Evolutionary conservation across 2,329 filamentous ascomycete genomes (phyloP), one percentile per base, ranked within the genome.

Genomic region (Fusarium tricinctum): DNA sequence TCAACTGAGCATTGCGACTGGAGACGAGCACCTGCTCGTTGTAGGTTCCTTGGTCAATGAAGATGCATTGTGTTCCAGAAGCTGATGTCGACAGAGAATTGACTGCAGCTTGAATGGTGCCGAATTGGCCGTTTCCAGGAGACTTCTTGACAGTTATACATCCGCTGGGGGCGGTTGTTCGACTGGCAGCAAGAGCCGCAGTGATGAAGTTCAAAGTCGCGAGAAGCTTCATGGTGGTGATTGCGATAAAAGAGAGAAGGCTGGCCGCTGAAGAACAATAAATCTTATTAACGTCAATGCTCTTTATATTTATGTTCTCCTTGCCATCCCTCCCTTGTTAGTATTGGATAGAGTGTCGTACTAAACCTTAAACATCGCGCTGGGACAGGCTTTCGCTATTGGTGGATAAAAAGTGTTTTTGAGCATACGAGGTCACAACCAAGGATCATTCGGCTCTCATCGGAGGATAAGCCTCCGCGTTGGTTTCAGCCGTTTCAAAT

Each of bases 21-120:
- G 81, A 75, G 20, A 89, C 81, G 59, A 84, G 85, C 33, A 90
- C 86, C 38, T 73, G 71, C 22, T 73, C 70, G 10, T 54, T 66
- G 79, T 89, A 90, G 19, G 84, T 88, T 3, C 88, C 46, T 78
- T 91, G 90, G 35, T 85, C 88, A 76, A 91, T 86, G 79, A 91
- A 91, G 77, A 91, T 88, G 72, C 84, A 86, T 60, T 89, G 86
- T 2, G 80, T 80, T 2, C 77, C 68, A 3, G 83, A 81, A 8
- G 82, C 81, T 2, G 81, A 79, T 1, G 82, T 85, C n/a, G 83
- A 85, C 10, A 91, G 82, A 7, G 87, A 83, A 70, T 87, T 74
- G 58, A 91, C 83, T 10, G 89, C 89, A 19, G 82, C 77, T 72
- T 88, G 85, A 42, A 90, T 45, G 3, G 71, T 77, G 53, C 73